Base-by-base conservation (phyloP, 75 land plant species). In the Ceratopteris richardii region DNA sequence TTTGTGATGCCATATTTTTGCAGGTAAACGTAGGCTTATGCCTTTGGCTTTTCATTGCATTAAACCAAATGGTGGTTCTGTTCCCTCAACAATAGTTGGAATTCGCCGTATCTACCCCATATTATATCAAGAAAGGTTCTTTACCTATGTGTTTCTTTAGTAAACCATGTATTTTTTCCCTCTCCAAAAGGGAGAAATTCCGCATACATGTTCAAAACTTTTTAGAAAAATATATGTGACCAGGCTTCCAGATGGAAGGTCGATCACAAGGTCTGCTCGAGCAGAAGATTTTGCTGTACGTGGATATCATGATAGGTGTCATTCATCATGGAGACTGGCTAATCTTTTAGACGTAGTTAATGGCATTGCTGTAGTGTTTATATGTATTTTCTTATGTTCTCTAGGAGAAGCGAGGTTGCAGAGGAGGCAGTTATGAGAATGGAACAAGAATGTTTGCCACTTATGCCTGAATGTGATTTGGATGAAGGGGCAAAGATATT, bases 1-100 rank as follows among this genome's bases (percentile, higher is more conserved):
- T 9, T 33, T 33, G 37, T 33, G 9, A 33, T 33, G 37, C 9
- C 5, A 29, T 51, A 6, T 22, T 1, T 64, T 22, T 56, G 9
- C 53, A 88, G 94, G 89, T 65, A 85, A 60, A 66, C 24, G 65
- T 47, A 28, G 41, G 33, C 59, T 73, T 23, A 11, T 60, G 43
- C 89, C 94, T 7, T 55, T 88, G 53, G 82, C 94, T 17, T 85
- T 88, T 70, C 71, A 62, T 16, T 80, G 89, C 66, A 85, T 88
- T 44, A 88, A 82, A 66, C 55, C 56, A 60, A 40, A 47, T 58
- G 94, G 94, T 7, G 94, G 94, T 50, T 51, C 64, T 44, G 81
- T 88, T 28, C 89, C 89, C 25, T 42, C 61, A 47, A 82, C 86
- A 59, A 58, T 81, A 19, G 71, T 85, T 53, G 89, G 82, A 25